phyloP scores from a whole-genome alignment of 257 asterid genomes.

The Nicotiana obtusifolia region DNA sequence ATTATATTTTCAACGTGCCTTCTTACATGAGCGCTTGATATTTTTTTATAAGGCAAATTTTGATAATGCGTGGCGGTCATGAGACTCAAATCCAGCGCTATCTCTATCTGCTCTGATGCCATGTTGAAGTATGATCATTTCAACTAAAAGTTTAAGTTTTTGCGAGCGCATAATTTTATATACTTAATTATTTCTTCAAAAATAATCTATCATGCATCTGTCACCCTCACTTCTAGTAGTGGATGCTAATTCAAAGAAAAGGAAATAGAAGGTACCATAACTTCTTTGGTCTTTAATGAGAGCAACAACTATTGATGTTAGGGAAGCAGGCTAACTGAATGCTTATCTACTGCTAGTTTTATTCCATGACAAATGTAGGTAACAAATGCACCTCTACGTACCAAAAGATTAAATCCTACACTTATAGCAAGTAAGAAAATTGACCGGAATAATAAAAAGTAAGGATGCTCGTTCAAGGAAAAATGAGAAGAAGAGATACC shows the following conservation, averaged over 20 bases:
- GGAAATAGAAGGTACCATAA: conserved; percentile 37
- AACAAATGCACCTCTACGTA: too few relatives aligned
- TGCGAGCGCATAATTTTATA: not conserved
- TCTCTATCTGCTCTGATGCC: not conserved
- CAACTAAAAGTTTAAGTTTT: not conserved
- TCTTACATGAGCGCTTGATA: not conserved
- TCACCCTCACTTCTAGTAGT: not conserved
- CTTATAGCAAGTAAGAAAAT: not conserved
- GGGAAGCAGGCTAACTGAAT: not conserved
- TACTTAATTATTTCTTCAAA: not conserved
- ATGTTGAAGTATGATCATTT: not conserved
- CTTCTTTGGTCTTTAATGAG: conserved; percentile 53
- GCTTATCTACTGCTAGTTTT: not conserved
- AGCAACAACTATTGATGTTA: not conserved
- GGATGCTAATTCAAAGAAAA: not conserved
- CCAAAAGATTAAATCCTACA: not conserved
- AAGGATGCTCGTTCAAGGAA: not conserved
- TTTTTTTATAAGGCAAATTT: not conserved
- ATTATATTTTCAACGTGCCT: not conserved
- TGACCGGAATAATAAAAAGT: not conserved
- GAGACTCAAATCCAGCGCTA: not conserved
- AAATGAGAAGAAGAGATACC: conserved; percentile 29
- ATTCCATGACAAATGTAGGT: not conserved
- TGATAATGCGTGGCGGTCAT: not conserved
- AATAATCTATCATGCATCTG: not conserved